Base-by-base conservation (phyloP, 164 flowering plant species). In the Buxus sempervirens region DNA sequence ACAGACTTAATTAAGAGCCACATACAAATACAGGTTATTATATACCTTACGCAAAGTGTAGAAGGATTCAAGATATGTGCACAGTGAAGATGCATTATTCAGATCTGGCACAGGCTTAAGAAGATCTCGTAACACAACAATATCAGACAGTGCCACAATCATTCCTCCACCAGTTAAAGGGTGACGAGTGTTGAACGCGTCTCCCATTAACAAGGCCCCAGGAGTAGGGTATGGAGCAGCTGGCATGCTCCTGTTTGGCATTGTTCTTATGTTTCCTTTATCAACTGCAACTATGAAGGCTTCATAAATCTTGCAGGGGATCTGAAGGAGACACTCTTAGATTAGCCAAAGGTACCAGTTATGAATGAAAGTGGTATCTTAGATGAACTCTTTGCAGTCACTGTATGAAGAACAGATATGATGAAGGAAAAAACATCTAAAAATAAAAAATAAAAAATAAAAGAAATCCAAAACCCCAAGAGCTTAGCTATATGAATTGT, bases 241-340 rank as follows among this genome's bases (percentile, higher is more conserved):
- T 32, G 98, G 98, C 98, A 93, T 91, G 88, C 95, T 91, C 80
- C 89, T 87, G 60, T 93, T 93, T 16, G 96, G 91, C 97, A 93
- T 93, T 28, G 94, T 88, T 75, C 88, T 84, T 58, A 93, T 85
- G 68, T 79, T 86, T 75, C 98, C 97, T 64, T 79, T 83, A 14
- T 90, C 91, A 66, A 93, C 69, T 62, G 98, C 93, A 18, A 90
- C 81, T 38, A 90, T 53, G 61, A 93, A 91, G 28, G 96, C 75
- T 63, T 87, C 84, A 59, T 81, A 68, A 15, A 93, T 70, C 70
- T 90, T 75, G 42, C 77, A 79, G 21, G 96, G 96, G 57, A 90
- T 54, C 96, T 90, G 84, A 66, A 72, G 68, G 22, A 64, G 8
- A 60, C 26, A 51, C 16, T 51, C 45, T 42, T 9, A 25, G 38